Conservation (phyloP, 306 rosid genomes). For the Prinsepia uniflora region DNA sequence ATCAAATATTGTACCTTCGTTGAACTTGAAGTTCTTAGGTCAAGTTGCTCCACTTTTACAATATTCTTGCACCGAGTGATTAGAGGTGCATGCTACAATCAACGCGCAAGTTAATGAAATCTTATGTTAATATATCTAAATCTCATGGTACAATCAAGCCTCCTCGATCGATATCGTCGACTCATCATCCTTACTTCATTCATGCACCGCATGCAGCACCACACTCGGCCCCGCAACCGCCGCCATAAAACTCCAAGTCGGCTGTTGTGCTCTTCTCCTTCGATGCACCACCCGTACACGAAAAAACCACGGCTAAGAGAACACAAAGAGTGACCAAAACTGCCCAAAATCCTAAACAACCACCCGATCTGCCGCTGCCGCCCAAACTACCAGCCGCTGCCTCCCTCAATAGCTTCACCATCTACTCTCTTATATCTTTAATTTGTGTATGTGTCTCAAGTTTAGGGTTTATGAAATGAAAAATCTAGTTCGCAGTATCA, state of each 20-base stretch:
- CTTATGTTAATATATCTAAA: no score
- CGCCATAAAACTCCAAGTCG: conserved; percentile 45
- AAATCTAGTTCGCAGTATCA: conserved; percentile 18
- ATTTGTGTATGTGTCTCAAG: neutral
- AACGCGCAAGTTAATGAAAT: no score
- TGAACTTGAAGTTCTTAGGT: neutral
- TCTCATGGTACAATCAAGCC: no score
- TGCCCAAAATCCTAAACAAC: conserved; percentile 30
- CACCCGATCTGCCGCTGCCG: no score
- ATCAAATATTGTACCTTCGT: no score
- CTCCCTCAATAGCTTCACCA: conserved; percentile 56
- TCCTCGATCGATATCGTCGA: no score
- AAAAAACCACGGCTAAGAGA: conserved; percentile 48
- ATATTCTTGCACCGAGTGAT: neutral
- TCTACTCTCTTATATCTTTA: conserved; percentile 14
- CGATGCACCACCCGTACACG: conserved; percentile 56
- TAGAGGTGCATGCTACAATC: no score
- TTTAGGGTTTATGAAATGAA: conserved; percentile 17
- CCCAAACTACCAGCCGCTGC: neutral
- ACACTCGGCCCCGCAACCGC: conserved; percentile 57
- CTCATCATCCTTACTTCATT: conserved; percentile 2
- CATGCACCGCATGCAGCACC: conserved; percentile 69
- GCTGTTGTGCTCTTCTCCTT: conserved; percentile 40
- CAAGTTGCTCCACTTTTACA: neutral
- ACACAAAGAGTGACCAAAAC: conserved; percentile 45